Evolutionary conservation across 2,329 filamentous ascomycete species (phyloP).

Genomic region (Cladophialophora bantiana): DNA sequence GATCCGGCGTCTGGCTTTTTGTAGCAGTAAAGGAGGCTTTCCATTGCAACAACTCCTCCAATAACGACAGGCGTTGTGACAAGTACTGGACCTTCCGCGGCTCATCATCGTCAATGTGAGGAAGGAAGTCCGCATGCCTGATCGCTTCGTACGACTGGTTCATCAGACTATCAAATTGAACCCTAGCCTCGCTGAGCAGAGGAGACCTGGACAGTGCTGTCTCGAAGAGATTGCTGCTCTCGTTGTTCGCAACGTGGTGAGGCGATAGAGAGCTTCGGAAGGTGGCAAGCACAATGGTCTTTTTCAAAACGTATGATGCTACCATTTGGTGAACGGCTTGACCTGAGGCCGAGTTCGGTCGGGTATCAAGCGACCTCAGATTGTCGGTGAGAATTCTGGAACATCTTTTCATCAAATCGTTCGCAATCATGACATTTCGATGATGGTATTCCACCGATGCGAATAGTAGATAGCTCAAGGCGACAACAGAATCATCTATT

Average conservation of each 20-base stretch:
- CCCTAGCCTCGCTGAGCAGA: conserved; percentile 22
- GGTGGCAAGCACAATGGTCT: conserved; percentile 27
- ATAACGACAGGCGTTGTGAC: conserved; percentile 10
- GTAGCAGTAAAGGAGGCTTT: conserved; percentile 22
- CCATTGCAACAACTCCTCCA: conserved; percentile 28
- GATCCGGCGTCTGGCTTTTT: conserved; percentile 8
- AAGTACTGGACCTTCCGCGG: conserved; percentile 14
- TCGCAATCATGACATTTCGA: conserved; percentile 28
- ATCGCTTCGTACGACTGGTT: conserved; percentile 25
- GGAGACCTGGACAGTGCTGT: conserved; percentile 10
- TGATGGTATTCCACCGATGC: conserved; percentile 36
- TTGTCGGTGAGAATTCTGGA: conserved; percentile 23
- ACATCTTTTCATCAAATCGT: conserved; percentile 25
- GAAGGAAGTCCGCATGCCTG: conserved; percentile 32
- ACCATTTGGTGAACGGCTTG: conserved; percentile 30
- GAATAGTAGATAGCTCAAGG: conserved; percentile 35
- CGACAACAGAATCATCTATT: conserved; percentile 28
- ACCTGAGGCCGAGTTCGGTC: conserved; percentile 2
- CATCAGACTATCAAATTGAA: conserved; percentile 24
- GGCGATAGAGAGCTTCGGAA: conserved; percentile 21
- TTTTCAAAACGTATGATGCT: conserved; percentile 30
- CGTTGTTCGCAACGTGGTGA: conserved; percentile 7
- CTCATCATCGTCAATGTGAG: conserved; percentile 16
- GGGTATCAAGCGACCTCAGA: conserved; percentile 10
- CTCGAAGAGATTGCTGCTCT: background rate